Evolutionary conservation across 129 eudicot genomes (phyloP).

Genomic region (Helichrysum umbraculigerum): DNA sequence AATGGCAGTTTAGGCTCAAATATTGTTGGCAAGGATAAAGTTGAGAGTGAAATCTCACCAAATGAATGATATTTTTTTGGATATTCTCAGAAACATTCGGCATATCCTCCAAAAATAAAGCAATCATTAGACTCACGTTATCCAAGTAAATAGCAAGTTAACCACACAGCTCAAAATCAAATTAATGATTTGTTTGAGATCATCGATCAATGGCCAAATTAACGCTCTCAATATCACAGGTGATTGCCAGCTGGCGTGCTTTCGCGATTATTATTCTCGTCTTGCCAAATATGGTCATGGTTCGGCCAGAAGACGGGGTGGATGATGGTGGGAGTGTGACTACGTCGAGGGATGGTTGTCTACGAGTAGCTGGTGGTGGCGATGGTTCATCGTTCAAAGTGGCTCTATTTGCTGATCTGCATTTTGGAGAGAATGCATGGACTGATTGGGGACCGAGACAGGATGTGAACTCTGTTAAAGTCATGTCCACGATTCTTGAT

Average conservation of each 20-base stretch:
- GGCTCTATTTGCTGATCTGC: slow-evolving; percentile 87
- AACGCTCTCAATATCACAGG: slow-evolving; percentile 1
- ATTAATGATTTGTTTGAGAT: slow-evolving; percentile 10
- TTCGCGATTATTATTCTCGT: slow-evolving; percentile 21
- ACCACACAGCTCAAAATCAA: not conserved
- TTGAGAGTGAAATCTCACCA: slow-evolving; percentile 28
- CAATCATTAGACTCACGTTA: slow-evolving; percentile 11
- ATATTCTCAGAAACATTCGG: slow-evolving; percentile 22
- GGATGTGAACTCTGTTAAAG: slow-evolving; percentile 56
- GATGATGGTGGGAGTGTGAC: slow-evolving; percentile 11
- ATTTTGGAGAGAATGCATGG: slow-evolving; percentile 88
- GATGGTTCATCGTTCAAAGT: slow-evolving; percentile 64
- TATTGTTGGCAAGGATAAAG: not conserved
- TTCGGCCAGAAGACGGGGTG: slow-evolving; percentile 15
- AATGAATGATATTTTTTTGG: slow-evolving; percentile 21
- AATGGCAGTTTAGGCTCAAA: not conserved
- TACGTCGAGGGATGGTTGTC: slow-evolving; percentile 26
- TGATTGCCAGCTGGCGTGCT: not conserved
- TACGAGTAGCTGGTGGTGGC: slow-evolving; percentile 35
- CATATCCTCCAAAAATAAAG: slow-evolving; percentile 23
- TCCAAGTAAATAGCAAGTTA: not conserved
- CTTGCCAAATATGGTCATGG: not conserved
- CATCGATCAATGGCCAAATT: slow-evolving; percentile 26
- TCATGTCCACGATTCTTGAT: slow-evolving; percentile 82
- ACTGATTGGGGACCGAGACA: slow-evolving; percentile 85